These are phyloP conservation scores for Corchorus capsularis DNA, from an alignment of 345 rosid genomes.

Conservation along the genomic window DNA sequence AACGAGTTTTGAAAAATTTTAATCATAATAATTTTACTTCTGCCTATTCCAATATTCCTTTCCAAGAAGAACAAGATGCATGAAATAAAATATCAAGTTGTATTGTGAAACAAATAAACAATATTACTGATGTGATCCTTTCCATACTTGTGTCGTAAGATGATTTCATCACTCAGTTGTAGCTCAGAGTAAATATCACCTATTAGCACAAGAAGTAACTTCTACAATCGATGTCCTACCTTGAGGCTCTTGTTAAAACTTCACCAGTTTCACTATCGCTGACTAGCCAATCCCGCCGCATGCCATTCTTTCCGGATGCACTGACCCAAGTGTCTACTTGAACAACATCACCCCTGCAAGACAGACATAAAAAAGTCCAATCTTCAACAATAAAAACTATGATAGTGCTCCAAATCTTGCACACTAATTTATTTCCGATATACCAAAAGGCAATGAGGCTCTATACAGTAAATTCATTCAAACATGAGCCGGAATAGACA, in stretches of 20 bases:
- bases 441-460: background rate
- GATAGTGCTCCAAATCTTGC: background rate
- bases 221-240: conserved; percentile 44
- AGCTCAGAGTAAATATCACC: background rate
- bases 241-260: conserved; percentile 82
- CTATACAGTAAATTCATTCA: background rate
- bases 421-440: background rate
- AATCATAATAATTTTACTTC: background rate
- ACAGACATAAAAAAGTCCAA: background rate
- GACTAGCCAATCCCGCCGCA: conserved; percentile 96
- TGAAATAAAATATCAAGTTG: background rate
- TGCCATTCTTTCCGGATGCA: conserved; percentile 90
- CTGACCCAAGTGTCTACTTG: conserved; percentile 88
- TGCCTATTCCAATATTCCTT: background rate
- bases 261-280: conserved; percentile 78
- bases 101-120: background rate
- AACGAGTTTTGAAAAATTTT: background rate
- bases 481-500: background rate
- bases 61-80: background rate
- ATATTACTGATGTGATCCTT: background rate
- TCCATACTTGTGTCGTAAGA: background rate
- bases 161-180: background rate
- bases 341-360: conserved; percentile 90
- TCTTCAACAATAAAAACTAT: background rate
- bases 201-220: background rate